These are phyloP conservation scores for Rhamnella rubrinervis DNA, from an alignment of 331 rosid genomes.

Conservation along the genomic window DNA sequence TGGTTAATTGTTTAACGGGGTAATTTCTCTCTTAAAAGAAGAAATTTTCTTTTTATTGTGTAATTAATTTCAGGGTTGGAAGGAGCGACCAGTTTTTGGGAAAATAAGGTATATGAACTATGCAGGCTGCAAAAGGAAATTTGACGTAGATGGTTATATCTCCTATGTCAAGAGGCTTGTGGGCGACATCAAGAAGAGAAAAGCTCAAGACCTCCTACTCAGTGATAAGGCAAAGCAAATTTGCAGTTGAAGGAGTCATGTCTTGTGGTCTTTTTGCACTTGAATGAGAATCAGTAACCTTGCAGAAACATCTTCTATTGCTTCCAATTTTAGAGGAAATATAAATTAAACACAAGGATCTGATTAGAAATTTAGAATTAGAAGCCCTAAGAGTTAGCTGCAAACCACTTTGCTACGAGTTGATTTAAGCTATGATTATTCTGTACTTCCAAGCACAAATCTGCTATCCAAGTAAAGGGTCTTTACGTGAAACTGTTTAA, in stretches of 20 bases:
- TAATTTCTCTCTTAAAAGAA: not conserved
- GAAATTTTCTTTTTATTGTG: not conserved
- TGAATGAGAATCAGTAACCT: no score
- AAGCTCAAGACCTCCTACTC: slow-evolving; percentile 38
- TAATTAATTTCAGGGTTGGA: slow-evolving; percentile 65
- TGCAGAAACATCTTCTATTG: no score
- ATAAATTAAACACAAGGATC: no score
- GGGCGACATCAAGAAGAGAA: slow-evolving; percentile 65
- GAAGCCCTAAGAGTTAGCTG: no score
- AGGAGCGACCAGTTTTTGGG: slow-evolving; percentile 78
- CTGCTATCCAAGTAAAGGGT: no score
- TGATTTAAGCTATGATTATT: no score
- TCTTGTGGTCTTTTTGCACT: no score
- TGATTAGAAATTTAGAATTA: no score
- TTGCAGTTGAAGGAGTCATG: slow-evolving; percentile 6
- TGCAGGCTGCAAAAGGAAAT: slow-evolving; percentile 95
- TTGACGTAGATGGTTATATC: slow-evolving; percentile 76
- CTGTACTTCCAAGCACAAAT: no score
- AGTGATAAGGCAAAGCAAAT: slow-evolving; percentile 44
- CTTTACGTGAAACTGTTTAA: no score
- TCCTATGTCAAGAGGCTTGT: slow-evolving; percentile 52
- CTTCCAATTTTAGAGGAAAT: no score
- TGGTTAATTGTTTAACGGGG: not conserved
- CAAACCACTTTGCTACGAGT: no score
- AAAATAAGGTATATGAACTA: slow-evolving; percentile 91